Percentiles rank a stretch among this genome's conserved stretches.
phyloP scores from a whole-genome alignment of 179 eudicot species.

The Drosera spatulata region DNA sequence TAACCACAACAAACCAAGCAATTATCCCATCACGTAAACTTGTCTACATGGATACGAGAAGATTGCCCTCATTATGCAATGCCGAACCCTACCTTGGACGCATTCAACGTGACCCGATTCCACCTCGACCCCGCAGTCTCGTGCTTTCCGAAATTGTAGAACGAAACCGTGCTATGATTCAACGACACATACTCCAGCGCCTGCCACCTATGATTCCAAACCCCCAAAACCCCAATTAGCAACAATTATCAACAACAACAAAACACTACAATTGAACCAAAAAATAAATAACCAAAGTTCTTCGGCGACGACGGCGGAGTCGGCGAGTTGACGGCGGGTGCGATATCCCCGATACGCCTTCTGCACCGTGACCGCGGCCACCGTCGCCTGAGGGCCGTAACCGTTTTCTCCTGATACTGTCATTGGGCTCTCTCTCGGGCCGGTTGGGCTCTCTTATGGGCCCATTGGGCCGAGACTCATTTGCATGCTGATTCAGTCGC shows the following conservation, averaged over 20 bases:
- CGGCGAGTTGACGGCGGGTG: constrained; percentile 77
- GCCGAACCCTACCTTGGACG: constrained; percentile 49
- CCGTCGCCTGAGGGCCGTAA: neutral
- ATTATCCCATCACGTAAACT: no score
- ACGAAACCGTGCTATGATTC: constrained; percentile 73
- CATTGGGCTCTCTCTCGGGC: no score
- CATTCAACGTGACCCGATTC: constrained; percentile 58
- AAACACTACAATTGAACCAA: neutral
- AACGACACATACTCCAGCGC: constrained; percentile 67
- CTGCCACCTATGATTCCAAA: constrained; percentile 62
- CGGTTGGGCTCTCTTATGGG: no score
- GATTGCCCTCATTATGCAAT: no score
- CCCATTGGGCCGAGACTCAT: no score
- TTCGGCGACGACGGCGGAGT: constrained; percentile 83
- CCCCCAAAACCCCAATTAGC: no score
- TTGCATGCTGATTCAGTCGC: no score
- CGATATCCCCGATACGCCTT: constrained; percentile 85
- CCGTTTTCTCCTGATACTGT: no score
- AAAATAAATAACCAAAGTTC: constrained; percentile 49
- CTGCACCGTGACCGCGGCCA: constrained; percentile 63
- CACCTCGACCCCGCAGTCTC: constrained; percentile 75
- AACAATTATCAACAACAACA: no score
- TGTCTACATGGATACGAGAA: no score
- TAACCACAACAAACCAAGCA: no score
- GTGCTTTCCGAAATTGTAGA: constrained; percentile 47